These are phyloP conservation scores for Mycena latifolia DNA, from an alignment of 768 basidiomycete genomes.

Conservation along the genomic window DNA sequence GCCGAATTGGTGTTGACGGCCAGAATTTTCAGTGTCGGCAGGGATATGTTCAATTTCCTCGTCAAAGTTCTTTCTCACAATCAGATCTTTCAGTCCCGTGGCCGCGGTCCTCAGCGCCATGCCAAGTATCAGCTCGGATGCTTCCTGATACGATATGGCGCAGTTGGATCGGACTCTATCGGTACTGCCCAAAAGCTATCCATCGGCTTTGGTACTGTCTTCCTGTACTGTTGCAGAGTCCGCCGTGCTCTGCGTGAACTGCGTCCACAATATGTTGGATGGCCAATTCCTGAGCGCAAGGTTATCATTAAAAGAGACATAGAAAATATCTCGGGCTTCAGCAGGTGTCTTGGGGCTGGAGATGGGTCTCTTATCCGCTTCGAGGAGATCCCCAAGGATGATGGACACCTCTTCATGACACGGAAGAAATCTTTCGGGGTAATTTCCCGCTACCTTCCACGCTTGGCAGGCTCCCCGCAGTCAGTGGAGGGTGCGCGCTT, in stretches of 20 bases:
- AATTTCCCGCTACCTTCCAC: too few relatives aligned
- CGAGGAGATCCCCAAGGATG: constrained; percentile 25
- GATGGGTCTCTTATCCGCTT: constrained; percentile 39
- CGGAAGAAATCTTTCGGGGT: constrained; percentile 39
- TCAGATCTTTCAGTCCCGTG: constrained; percentile 32
- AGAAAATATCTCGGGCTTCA: constrained; percentile 36
- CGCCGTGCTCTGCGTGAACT: constrained; percentile 36
- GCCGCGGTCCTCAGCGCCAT: constrained; percentile 36
- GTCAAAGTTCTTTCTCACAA: constrained; percentile 19
- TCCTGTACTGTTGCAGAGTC: constrained; percentile 36
- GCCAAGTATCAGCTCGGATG: constrained; percentile 38
- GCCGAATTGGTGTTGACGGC: constrained; percentile 24
- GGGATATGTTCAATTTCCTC: constrained; percentile 26
- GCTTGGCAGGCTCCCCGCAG: too few relatives aligned
- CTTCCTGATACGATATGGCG: constrained; percentile 33
- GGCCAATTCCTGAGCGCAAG: constrained; percentile 31
- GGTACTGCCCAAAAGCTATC: constrained; percentile 36
- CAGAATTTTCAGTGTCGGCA: constrained; percentile 12
- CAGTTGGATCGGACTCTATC: constrained; percentile 26
- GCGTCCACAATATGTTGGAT: constrained; percentile 26
- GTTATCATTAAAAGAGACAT: constrained; percentile 23
- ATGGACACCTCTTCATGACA: constrained; percentile 34
- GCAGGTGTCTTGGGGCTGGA: constrained; percentile 38
- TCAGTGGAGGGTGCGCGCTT: too few relatives aligned
- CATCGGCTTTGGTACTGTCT: constrained; percentile 38